These are phyloP conservation scores for Kodamaea anthophila DNA, from an alignment of 1,139 yeast genomes.

Conservation along the genomic window DNA sequence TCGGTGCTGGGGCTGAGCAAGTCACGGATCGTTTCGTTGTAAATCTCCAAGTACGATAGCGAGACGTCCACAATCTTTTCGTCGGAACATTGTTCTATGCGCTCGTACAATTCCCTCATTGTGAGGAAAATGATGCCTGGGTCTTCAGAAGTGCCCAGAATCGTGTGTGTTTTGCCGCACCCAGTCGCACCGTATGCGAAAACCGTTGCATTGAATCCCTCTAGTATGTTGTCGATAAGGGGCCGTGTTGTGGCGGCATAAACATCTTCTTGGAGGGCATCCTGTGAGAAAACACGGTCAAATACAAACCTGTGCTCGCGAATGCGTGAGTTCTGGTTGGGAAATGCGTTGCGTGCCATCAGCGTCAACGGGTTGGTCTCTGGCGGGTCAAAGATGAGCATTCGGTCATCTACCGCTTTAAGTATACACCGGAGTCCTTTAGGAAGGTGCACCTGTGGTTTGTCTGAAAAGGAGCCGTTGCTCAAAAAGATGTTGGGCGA, in stretches of 20 bases:
- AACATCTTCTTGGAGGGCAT: constrained; percentile 59
- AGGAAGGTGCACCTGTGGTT: constrained; percentile 19
- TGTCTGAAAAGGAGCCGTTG: constrained; percentile 46
- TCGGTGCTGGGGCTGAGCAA: constrained; percentile 54
- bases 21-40: constrained; percentile 84
- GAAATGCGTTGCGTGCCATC: constrained; percentile 56
- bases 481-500: constrained; percentile 44
- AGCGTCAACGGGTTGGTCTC: constrained; percentile 61
- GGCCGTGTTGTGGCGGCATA: constrained; percentile 65
- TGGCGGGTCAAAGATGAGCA: constrained; percentile 88
- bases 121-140: constrained; percentile 84
- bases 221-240: constrained; percentile 65
- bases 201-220: constrained; percentile 85
- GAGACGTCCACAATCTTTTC: constrained; percentile 55
- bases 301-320: constrained; percentile 79
- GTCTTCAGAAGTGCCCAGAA: constrained; percentile 62
- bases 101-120: constrained; percentile 65
- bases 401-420: constrained; percentile 79
- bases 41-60: constrained; percentile 77
- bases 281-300: constrained; percentile 69
- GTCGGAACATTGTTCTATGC: constrained; percentile 51
- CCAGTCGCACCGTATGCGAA: constrained; percentile 99
- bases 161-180: constrained; percentile 95
- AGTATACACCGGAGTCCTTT: constrained; percentile 65
- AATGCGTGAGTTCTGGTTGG: constrained; percentile 43